Base-by-base conservation (phyloP, 2,329 filamentous ascomycete genomes). In the Raffaelea arxii region DNA sequence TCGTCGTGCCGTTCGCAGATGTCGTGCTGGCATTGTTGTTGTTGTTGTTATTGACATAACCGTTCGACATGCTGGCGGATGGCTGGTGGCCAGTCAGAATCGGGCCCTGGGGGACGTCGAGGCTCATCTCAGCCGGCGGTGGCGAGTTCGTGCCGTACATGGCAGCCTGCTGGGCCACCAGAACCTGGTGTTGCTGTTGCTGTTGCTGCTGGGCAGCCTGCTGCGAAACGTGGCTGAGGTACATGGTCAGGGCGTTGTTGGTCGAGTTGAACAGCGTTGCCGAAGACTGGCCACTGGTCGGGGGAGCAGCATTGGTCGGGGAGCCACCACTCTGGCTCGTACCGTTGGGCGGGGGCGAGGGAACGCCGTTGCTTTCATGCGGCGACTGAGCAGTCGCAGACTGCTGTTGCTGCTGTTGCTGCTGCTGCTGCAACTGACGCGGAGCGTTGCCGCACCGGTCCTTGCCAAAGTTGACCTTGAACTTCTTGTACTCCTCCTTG, bases 391-490 rank as follows among this genome's bases (percentile, higher is more conserved):
- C 71, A 4, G 35, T 25, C 3, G 27, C 48, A 11, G 27, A 32
- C 39, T 30, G 27, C 23, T 21, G 12, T 21, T 4, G n/a, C n/a
- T 21, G n/a, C 18, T 6, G n/a, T 10, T 10, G 10, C 55, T 84
- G 69, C 10, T 37, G 32, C 48, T 52, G 50, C 63, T 83, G 79
- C 54, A 86, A 77, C 69, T 97, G 92, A 50, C 92, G 83, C 39
- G 92, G 92, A 44, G 92, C 85, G 68, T 98, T 98, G 55, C 92
- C 92, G 59, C 92, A 98, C 47, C 92, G 82, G 62, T 98, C 92
- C 71, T 98, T 98, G 66, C 92, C 92, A 62, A 98, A 98, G 72
- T 98, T 98, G 64, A 98, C 91, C 77, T 98, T 98, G 80, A 98
- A 98, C 58, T 92, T 83, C 67, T 82, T 87, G 75, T 98, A 98